Base-by-base conservation (phyloP, 441 rosid species). In the Populus trichocarpa region DNA sequence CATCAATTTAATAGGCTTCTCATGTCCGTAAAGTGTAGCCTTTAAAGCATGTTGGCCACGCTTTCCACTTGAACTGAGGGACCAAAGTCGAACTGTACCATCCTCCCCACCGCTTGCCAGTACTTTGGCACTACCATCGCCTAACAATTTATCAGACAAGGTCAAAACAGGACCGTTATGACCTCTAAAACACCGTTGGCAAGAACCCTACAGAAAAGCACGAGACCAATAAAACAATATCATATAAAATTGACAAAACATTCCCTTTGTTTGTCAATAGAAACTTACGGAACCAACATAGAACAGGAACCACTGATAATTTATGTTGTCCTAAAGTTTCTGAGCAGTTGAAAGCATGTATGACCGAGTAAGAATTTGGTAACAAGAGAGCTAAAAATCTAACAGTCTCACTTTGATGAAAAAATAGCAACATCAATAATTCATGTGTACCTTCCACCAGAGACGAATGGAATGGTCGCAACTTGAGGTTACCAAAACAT, bases 91-190 rank as follows among this genome's bases (percentile, higher is more conserved):
- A 83, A 92, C 84, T 14, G 93, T 89, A 33, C 89, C 88, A 83
- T 92, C 94, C 63, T 90, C 94, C 67, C 94, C 94, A 77, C 97
- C 93, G 74, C 93, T 92, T 67, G 92, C 92, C 84, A 92, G 76
- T 65, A 90, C 50, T 81, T 74, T 88, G 71, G 71, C 71, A 79
- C 28, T 72, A 35, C 76, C 84, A 78, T 88, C 88, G 69, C 92
- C 94, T 75, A 89, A 79, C 70, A 92, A 83, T 79, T 86, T 85
- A 82, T 92, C 89, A 8, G 97, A 90, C 82, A 92, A 78, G 68
- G 88, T 78, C 28, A 85, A 78, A 69, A 89, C 93, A 16, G 91
- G 89, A 63, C 92, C 89, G 71, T 65, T 83, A 75, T 89, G 93
- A 80, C 93, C 94, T 85, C 84, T 86, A 72, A 88, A 87, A 79